These are phyloP conservation scores for Gymnopilus dilepis DNA, from an alignment of 768 basidiomycete genomes.

Conservation along the genomic window DNA sequence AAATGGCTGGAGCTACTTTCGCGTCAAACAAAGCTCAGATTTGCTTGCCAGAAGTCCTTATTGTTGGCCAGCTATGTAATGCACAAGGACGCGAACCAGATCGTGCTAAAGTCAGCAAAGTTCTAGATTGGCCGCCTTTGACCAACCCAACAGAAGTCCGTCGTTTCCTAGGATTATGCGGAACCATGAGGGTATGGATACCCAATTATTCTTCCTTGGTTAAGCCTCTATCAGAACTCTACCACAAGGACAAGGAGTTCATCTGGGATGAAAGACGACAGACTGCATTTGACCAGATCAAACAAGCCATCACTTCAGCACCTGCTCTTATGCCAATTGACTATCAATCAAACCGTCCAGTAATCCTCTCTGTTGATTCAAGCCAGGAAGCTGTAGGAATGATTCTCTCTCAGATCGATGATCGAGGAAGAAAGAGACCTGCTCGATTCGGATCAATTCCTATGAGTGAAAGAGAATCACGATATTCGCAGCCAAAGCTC, in stretches of 20 bases:
- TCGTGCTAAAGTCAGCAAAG: slow-evolving; percentile 15
- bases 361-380: slow-evolving; percentile 41
- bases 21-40: slow-evolving; percentile 38
- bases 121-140: slow-evolving; percentile 32
- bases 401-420: slow-evolving; percentile 24
- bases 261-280: slow-evolving; percentile 31
- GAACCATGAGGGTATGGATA: slow-evolving; percentile 32
- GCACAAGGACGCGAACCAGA: slow-evolving; percentile 34
- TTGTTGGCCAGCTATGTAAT: slow-evolving; percentile 33
- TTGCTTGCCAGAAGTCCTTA: slow-evolving; percentile 23
- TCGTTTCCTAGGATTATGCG: slow-evolving; percentile 36
- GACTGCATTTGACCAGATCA: slow-evolving; percentile 28
- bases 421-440: slow-evolving; percentile 25
- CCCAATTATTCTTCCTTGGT: slow-evolving; percentile 20
- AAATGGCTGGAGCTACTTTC: slow-evolving; percentile 37
- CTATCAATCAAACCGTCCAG: slow-evolving; percentile 27
- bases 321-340: slow-evolving; percentile 32
- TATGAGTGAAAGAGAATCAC: slow-evolving; percentile 33
- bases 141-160: slow-evolving; percentile 26
- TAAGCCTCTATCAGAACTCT: slow-evolving; percentile 8
- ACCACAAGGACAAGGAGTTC: slow-evolving; percentile 31
- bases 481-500: slow-evolving; percentile 44
- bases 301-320: slow-evolving; percentile 26
- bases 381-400: slow-evolving; percentile 31
- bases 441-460: slow-evolving; percentile 40